Evolutionary conservation across 1,139 yeast species (phyloP), one percentile per base, ranked within the genome.

Genomic region (Meyerozyma elateridarum): DNA sequence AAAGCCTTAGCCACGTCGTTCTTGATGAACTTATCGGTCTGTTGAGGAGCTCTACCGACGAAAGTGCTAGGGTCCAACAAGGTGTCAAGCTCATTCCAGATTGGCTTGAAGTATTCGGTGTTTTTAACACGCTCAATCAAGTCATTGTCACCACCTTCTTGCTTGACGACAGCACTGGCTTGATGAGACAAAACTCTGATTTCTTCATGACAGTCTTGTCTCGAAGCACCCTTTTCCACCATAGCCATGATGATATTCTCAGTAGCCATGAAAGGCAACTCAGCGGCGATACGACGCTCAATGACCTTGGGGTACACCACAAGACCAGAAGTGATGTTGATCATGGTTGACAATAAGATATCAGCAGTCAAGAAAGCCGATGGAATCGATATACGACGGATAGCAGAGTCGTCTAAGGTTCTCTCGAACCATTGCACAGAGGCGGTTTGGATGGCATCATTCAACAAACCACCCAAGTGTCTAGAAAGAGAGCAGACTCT

Each of bases 341-440:
- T 73, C 66, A 91, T 66, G 32, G 98, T 91, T 18, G 95, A 78
- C 46, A 91, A 71, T 48, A 93, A 75, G 53, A 91, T 89, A 62
- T 91, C 98, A 19, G 96, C 94, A 36, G 97, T 88, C 58, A 91
- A 72, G 68, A 91, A 91, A 4, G 98, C 97, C 33, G 95, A 85
- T 32, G 99, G 98, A 45, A 91, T 71, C 20, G 96, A 85, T 49
- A 93, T 93, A 70, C 99, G 82, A 70, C 99, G 84, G 52, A 89
- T 91, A 38, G 98, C 98, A 38, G 95, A 84, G 64, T 93, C 99
- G 61, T 93, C 99, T 54, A 91, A 74, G 27, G 99, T 93, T 72
- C 98, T 85, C 70, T 93, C 98, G 58, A 93, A 91, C 98, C 98
- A 93, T 67, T 93, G 99, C 29, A 93, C 96, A 22, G 96, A 82